Base-by-base conservation (phyloP, 78 protist genomes). In the Planoprotostelium fungivorum region DNA sequence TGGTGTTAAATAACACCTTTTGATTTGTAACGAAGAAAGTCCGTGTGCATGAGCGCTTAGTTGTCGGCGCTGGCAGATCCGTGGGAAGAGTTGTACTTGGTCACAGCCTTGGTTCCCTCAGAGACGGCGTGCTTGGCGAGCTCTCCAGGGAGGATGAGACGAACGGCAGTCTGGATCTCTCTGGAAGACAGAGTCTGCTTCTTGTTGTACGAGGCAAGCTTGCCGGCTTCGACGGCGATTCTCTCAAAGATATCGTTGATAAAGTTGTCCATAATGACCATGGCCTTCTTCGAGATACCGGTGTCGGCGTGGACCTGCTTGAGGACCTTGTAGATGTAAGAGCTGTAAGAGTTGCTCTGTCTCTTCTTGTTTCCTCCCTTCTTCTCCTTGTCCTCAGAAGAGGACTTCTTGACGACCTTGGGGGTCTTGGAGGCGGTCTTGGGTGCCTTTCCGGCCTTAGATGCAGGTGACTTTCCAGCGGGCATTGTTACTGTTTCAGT, bases 101-200 rank as follows among this genome's bases (percentile, higher is more conserved):
- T 89, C 86, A 97, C 97, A 35, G 99, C 98, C 96, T 96, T 96
- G 92, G 96, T 94, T 37, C 98, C 99, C 92, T 97, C 97, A 86
- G 96, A 90, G 90, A 96, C 96, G 63, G 99, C 99, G 90, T 97
- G 99, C 94, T 96, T 96, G 84, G 99, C 97, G 25, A 97, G 96
- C 92, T 97, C 99, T 37, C 98, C 98, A 85, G 99, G 96, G n/a
- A 97, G 94, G 38, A 96, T 51, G 88, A 96, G 95, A 38, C 98
- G 96, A 83, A 95, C 97, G 34, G 98, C 97, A 1, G 96, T 93
- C 93, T 97, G 98, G 86, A 97, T 97, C 88, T 97, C 98, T 84
- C 98, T 87, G 34, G 96, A 91, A 88, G 93, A 90, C 91, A 96
- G 86, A 89, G 97, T 96, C 35, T 73, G 36, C 87, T 90, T 83